A percentile compares a stretch with the other conserved stretches of the same genome.
Conservation (phyloP, 306 rosid genomes). For the Sindora glabra region DNA sequence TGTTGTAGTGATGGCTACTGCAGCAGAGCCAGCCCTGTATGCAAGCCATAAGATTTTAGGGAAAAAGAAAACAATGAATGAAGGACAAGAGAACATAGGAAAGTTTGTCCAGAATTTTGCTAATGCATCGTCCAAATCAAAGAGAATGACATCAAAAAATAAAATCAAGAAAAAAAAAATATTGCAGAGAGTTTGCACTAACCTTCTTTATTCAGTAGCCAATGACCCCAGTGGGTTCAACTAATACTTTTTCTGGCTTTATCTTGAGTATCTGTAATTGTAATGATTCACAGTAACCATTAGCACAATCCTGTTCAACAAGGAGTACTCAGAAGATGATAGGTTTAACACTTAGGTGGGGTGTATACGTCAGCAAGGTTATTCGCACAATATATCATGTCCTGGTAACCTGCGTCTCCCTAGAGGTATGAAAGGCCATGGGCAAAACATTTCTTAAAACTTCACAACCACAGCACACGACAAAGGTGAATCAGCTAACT, state of each 20-base stretch:
- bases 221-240: constrained; percentile 92
- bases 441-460: not conserved
- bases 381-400: constrained; percentile 51
- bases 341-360: not conserved
- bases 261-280: constrained; percentile 54
- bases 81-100: not conserved
- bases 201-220: constrained; percentile 91
- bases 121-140: not conserved
- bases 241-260: constrained; percentile 62
- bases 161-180: not conserved
- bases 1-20: constrained; percentile 93
- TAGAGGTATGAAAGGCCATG: constrained; percentile 29
- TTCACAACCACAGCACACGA: not conserved
- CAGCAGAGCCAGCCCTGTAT: constrained; percentile 85
- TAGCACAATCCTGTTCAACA: not conserved
- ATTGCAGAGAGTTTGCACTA: not conserved
- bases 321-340: not conserved
- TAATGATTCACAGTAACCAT: constrained; percentile 4
- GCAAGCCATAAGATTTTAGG: constrained; percentile 30
- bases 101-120: constrained; percentile 3
- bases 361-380: constrained; percentile 58
- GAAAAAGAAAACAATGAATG: not conserved
- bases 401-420: constrained; percentile 92
- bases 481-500: not conserved
- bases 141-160: constrained; percentile 2